Conservation (phyloP, 2,329 filamentous ascomycete genomes). For the Xylaria sp. region DNA sequence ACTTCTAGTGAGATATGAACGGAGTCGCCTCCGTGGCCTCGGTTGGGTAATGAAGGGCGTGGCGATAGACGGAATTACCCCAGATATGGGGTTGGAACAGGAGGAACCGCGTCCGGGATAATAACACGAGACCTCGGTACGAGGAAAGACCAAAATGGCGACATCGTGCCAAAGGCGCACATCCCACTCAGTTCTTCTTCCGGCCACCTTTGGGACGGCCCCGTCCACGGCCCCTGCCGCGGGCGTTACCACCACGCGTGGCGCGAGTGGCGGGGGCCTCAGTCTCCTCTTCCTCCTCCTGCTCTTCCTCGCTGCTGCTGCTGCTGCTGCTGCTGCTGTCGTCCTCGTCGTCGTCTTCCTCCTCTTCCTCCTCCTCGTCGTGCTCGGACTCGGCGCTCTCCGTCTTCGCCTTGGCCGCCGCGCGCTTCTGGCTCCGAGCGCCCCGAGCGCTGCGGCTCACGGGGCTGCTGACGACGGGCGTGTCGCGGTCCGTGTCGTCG, state of each 20-base stretch:
- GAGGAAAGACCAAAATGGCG: no score
- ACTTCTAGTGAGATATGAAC: background rate
- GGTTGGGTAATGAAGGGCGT: background rate
- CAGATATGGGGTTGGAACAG: no score
- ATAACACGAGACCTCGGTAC: no score
- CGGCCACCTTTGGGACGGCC: slow-evolving; percentile 36
- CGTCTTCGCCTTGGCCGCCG: slow-evolving; percentile 49
- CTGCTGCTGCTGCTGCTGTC: slow-evolving; percentile 21
- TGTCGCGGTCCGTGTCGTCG: slow-evolving; percentile 58
- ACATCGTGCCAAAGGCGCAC: background rate
- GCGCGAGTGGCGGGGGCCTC: slow-evolving; percentile 34
- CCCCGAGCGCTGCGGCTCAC: slow-evolving; percentile 49
- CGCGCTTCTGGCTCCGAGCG: slow-evolving; percentile 52
- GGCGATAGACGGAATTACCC: background rate
- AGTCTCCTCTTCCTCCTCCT: slow-evolving; percentile 28
- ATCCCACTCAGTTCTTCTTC: slow-evolving; percentile 28
- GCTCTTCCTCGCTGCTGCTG: slow-evolving; percentile 18
- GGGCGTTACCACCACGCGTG: slow-evolving; percentile 19
- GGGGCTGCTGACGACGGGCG: slow-evolving; percentile 48
- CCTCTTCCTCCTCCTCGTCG: slow-evolving; percentile 27
- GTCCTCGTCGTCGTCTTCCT: slow-evolving; percentile 31
- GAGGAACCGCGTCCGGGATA: no score
- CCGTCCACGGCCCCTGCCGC: slow-evolving; percentile 36
- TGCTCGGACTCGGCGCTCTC: slow-evolving; percentile 36
- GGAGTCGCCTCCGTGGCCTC: background rate